Base-by-base conservation (phyloP, 2,329 filamentous ascomycete species). In the Colletotrichum sp. region DNA sequence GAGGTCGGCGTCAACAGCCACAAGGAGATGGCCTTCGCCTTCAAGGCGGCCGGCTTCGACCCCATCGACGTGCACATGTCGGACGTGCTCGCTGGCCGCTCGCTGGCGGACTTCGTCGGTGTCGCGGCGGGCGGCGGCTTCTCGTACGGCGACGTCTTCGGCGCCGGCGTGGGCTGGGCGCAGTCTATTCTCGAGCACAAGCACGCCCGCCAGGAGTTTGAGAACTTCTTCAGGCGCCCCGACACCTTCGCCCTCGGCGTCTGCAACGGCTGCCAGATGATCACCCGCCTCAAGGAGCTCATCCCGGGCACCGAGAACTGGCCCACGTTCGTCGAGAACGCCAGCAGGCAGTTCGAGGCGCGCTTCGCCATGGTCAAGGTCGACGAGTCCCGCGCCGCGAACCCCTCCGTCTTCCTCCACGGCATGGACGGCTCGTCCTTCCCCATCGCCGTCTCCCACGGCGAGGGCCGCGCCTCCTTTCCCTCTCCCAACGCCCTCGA, bases 21-120 rank as follows among this genome's bases (percentile, higher is more conserved):
- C 80, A 93, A 95, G n/a, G 97, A 99, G 84, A 98, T 99, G 95
- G 97, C 97, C 1, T 98, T 98, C 82, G 96, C 96, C 65, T 98
- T 98, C 89, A 93, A 94, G 78, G 93, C 93, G 43, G 96, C 97
- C 58, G 96, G 96, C 48, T 98, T 98, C 87, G 93, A 96, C 66
- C 92, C 96, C 16, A 91, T 98, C 62, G 96, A 99, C 82, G 94
- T 98, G 2, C 96, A 98, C 89, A 98, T 99, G 97, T 97, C 94
- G 5, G 96, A 98, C 80, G 93, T 98, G 71, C 92, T 95, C 28
- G 92, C 92, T 13, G 94, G 94, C 18, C 92, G 95, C 77, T 96
- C 95, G 0, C 92, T 99, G 10, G 90, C 93, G 55, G 93, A 93
- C 77, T 98, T 98, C 83, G 93, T 93, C 36, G 97, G 97, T 79